phyloP scores from a whole-genome alignment of 345 rosid species.

The Adansonia digitata region DNA sequence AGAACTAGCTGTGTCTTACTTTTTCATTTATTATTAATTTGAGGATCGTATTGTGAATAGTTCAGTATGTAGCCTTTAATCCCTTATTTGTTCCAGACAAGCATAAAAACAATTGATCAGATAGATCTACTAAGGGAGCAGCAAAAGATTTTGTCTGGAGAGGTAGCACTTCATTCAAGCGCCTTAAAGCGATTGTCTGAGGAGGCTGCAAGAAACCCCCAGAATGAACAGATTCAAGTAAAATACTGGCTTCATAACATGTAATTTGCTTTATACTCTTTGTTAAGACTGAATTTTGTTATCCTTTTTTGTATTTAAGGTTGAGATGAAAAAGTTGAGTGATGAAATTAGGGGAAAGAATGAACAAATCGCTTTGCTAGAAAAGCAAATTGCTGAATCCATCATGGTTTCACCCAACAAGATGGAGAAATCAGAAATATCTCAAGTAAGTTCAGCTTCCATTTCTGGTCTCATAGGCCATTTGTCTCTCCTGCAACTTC shows the following conservation, averaged over 20 bases:
- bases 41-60: neutral
- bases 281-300: slow-evolving; percentile 20
- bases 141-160: slow-evolving; percentile 85
- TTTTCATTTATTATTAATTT: neutral
- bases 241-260: slow-evolving; percentile 6
- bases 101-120: slow-evolving; percentile 74
- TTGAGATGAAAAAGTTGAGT: slow-evolving; percentile 57
- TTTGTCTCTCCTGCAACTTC: slow-evolving; percentile 14
- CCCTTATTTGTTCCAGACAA: slow-evolving; percentile 44
- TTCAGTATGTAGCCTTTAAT: neutral
- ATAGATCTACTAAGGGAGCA: slow-evolving; percentile 89
- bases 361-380: slow-evolving; percentile 69
- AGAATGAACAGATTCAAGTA: slow-evolving; percentile 66
- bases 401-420: slow-evolving; percentile 47
- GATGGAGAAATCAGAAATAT: slow-evolving; percentile 57
- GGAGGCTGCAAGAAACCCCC: slow-evolving; percentile 67
- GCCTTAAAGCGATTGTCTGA: slow-evolving; percentile 76
- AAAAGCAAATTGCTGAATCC: slow-evolving; percentile 72
- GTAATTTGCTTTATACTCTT: slow-evolving; percentile 6
- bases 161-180: slow-evolving; percentile 79
- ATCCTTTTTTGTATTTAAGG: slow-evolving; percentile 39
- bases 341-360: slow-evolving; percentile 75
- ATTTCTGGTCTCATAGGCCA: neutral
- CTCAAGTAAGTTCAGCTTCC: slow-evolving; percentile 47
- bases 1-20: neutral